Percentiles rank a stretch among this genome's conserved stretches.
Evolutionary conservation across 2,329 filamentous ascomycete genomes (phyloP).

Genomic region (Aspergillus quadrilineatus): DNA sequence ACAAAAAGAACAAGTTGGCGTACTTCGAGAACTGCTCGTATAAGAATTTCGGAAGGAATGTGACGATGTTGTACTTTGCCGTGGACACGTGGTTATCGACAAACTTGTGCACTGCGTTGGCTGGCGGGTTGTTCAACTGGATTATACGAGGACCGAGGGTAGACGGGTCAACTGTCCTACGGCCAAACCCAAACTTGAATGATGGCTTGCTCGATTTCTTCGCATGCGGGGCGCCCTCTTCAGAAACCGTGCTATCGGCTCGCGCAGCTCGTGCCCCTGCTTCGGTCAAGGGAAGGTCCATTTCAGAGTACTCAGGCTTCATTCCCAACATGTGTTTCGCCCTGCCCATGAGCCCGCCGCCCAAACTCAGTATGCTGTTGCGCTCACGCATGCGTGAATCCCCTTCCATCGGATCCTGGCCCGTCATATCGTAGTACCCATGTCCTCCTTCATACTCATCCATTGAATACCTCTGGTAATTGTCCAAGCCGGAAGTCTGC

Average conservation of each 20-base stretch:
- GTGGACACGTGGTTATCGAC: constrained; percentile 97
- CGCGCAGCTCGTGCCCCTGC: constrained; percentile 54
- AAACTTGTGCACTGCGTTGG: constrained; percentile 85
- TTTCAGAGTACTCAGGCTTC: constrained; percentile 86
- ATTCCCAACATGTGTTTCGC: constrained; percentile 91
- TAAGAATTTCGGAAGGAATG: constrained; percentile 94
- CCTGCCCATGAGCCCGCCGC: constrained; percentile 80
- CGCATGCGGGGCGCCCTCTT: constrained; percentile 45
- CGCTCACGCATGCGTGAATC: constrained; percentile 60
- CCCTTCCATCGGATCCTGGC: constrained; percentile 56
- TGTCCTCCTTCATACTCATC: constrained; percentile 73
- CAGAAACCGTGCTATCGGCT: constrained; percentile 46
- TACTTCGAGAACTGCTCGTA: constrained; percentile 99
- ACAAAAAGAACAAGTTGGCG: constrained; percentile 98
- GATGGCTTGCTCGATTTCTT: constrained; percentile 68
- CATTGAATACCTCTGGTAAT: constrained; percentile 87
- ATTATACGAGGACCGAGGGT: constrained; percentile 90
- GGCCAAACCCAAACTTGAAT: constrained; percentile 91
- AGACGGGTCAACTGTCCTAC: constrained; percentile 81
- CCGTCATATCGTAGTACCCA: constrained; percentile 71
- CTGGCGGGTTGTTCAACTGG: constrained; percentile 91
- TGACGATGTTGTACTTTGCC: constrained; percentile 91
- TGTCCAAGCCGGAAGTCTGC: constrained; percentile 78
- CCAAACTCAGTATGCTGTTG: constrained; percentile 84
- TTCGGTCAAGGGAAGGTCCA: constrained; percentile 94